These are phyloP conservation scores for Termitomyces sp. DNA, from an alignment of 768 basidiomycete species.

Conservation along the genomic window DNA sequence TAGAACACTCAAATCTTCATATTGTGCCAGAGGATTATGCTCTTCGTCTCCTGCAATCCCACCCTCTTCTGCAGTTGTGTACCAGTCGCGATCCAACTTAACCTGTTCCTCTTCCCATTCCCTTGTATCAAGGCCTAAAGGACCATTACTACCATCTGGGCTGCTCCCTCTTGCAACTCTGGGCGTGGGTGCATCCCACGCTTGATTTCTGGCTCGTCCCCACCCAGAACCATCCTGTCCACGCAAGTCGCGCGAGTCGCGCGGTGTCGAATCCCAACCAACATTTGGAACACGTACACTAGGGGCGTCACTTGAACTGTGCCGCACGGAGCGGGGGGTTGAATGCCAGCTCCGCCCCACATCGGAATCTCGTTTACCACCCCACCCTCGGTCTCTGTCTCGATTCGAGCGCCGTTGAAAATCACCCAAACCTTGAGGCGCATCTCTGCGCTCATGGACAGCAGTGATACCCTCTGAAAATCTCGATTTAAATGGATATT, in stretches of 20 bases:
- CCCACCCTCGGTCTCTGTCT: slow-evolving; percentile 49
- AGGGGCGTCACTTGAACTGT: slow-evolving; percentile 45
- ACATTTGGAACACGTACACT: slow-evolving; percentile 89
- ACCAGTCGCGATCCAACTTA: slow-evolving; percentile 93
- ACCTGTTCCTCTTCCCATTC: slow-evolving; percentile 99
- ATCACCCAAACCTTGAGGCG: slow-evolving; percentile 79
- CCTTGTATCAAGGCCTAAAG: slow-evolving; percentile 62
- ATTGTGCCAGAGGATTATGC: slow-evolving; percentile 89
- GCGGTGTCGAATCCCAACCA: slow-evolving; percentile 92
- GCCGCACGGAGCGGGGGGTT: slow-evolving; percentile 56
- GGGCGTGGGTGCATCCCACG: slow-evolving; percentile 87
- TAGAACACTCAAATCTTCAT: slow-evolving; percentile 72
- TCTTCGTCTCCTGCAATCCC: slow-evolving; percentile 85
- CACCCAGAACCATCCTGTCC: slow-evolving; percentile 59
- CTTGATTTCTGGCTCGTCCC: slow-evolving; percentile 49
- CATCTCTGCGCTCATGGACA: slow-evolving; percentile 50
- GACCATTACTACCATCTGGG: slow-evolving; percentile 62
- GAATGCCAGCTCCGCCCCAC: slow-evolving; percentile 44
- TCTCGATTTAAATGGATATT: slow-evolving; percentile 3
- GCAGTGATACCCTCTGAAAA: slow-evolving; percentile 67
- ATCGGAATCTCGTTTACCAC: slow-evolving; percentile 33
- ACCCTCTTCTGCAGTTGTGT: slow-evolving; percentile 86
- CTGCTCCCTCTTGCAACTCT: slow-evolving; percentile 60
- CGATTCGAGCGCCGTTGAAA: slow-evolving; percentile 92
- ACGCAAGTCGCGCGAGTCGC: slow-evolving; percentile 40